phyloP scores from a whole-genome alignment of 192 early-diverging fungal genomes.

The Entomortierella beljakovae region DNA sequence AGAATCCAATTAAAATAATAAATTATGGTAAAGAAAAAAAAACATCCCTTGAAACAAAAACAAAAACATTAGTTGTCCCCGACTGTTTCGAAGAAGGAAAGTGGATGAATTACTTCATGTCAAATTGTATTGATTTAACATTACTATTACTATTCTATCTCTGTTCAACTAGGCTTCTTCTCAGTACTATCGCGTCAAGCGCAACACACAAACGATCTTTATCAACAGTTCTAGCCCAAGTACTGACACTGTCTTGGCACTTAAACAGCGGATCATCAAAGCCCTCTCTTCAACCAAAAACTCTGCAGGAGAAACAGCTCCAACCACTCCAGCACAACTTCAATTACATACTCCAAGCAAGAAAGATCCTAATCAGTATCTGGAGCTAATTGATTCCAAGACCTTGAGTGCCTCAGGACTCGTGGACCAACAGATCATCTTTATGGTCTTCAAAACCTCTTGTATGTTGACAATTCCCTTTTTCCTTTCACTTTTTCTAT shows the following conservation, averaged over 20 bases:
- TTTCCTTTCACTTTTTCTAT: neutral
- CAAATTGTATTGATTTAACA: neutral
- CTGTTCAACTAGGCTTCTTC: neutral
- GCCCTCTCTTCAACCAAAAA: slow-evolving; percentile 25
- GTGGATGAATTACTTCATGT: too few relatives aligned
- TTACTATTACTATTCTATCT: neutral
- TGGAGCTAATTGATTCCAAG: slow-evolving; percentile 22
- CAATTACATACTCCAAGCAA: slow-evolving; percentile 19
- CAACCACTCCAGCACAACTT: slow-evolving; percentile 16
- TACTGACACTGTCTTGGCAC: slow-evolving; percentile 17
- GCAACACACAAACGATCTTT: slow-evolving; percentile 39
- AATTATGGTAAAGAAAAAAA: too few relatives aligned
- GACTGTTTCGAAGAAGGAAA: too few relatives aligned
- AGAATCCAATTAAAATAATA: too few relatives aligned
- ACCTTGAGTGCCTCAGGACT: slow-evolving; percentile 26
- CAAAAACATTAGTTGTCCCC: too few relatives aligned
- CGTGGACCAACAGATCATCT: slow-evolving; percentile 43
- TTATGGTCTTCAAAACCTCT: slow-evolving; percentile 31
- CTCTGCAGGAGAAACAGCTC: neutral
- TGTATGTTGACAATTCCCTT: slow-evolving; percentile 9
- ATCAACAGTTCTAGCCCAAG: slow-evolving; percentile 36
- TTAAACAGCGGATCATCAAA: slow-evolving; percentile 39
- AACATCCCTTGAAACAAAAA: too few relatives aligned
- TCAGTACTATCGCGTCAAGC: slow-evolving; percentile 49
- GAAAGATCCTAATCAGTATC: slow-evolving; percentile 18